A percentile compares a stretch with the other conserved stretches of the same genome.
Evolutionary conservation across 2,329 filamentous ascomycete genomes (phyloP).

Genomic region (Sphaceloma murrayae): DNA sequence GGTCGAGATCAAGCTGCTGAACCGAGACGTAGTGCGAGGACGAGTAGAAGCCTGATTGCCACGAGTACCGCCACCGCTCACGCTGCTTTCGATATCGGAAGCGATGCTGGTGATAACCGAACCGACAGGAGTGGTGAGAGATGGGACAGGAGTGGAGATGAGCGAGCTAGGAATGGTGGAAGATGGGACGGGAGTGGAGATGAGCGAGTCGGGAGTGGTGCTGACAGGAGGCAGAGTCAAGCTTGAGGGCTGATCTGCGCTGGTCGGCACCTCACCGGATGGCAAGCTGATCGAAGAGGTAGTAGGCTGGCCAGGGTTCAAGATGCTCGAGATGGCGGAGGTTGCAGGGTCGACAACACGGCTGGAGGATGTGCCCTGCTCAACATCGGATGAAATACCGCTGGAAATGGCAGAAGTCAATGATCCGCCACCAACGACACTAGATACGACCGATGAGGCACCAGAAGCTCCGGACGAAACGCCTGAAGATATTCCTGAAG

Average conservation of each 20-base stretch:
- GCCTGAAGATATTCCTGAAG: no score
- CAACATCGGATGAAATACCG: not conserved
- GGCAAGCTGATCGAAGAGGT: not conserved
- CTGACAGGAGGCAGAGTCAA: not conserved
- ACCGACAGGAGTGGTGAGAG: not conserved
- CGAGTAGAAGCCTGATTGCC: not conserved
- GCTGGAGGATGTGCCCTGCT: not conserved
- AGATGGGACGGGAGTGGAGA: slow-evolving; percentile 1
- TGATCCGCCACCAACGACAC: not conserved
- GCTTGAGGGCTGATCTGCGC: not conserved
- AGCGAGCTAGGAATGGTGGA: not conserved
- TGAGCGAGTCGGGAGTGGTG: slow-evolving; percentile 1
- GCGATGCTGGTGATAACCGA: slow-evolving; percentile 1
- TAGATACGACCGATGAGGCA: not conserved
- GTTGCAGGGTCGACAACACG: slow-evolving; percentile 1
- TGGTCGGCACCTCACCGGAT: not conserved
- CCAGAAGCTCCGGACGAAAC: no score
- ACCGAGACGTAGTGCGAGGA: not conserved
- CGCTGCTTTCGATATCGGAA: slow-evolving; percentile 9
- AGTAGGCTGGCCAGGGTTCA: slow-evolving; percentile 4
- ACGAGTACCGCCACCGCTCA: slow-evolving; percentile 5
- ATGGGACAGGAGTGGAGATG: no score
- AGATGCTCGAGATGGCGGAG: not conserved
- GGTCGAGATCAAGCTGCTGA: not conserved
- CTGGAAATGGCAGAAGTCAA: not conserved